Evolutionary conservation across 371 early-diverging fungal species (phyloP).

Genomic region (Cokeromyces recurvatus): DNA sequence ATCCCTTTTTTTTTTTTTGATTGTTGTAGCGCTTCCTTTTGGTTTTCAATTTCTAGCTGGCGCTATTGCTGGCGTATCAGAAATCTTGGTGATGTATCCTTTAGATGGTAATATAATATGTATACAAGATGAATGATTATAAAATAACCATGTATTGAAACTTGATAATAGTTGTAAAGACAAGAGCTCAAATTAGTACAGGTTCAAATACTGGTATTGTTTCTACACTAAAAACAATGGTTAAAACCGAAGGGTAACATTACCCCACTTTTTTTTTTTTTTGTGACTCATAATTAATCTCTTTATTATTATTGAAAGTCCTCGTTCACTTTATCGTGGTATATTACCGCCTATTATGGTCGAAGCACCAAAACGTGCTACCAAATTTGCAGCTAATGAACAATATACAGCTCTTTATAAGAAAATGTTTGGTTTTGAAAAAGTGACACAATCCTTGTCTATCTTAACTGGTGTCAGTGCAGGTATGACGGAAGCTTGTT

Average conservation of each 20-base stretch:
- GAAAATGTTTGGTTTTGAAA: slow-evolving; percentile 63
- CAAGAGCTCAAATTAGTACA: slow-evolving; percentile 93
- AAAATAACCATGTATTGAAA: not conserved
- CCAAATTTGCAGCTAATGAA: slow-evolving; percentile 95
- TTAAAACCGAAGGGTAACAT: slow-evolving; percentile 85
- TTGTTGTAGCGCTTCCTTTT: slow-evolving; percentile 74
- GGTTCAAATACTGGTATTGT: slow-evolving; percentile 44
- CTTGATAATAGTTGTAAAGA: slow-evolving; percentile 77
- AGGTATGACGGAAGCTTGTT: slow-evolving; percentile 88
- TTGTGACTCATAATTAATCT: slow-evolving; percentile 4
- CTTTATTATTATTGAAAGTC: slow-evolving; percentile 26
- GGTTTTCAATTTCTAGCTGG: slow-evolving; percentile 88
- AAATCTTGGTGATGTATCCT: slow-evolving; percentile 97
- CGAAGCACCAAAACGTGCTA: slow-evolving; percentile 97
- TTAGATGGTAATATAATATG: slow-evolving; percentile 68
- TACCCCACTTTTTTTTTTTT: slow-evolving; percentile 11
- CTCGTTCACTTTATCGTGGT: slow-evolving; percentile 86
- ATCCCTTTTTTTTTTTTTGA: not conserved
- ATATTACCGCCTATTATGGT: slow-evolving; percentile 95
- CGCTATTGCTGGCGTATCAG: slow-evolving; percentile 94
- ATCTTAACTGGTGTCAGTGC: slow-evolving; percentile 91
- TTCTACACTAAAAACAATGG: slow-evolving; percentile 59
- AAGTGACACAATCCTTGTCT: slow-evolving; percentile 72
- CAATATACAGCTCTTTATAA: slow-evolving; percentile 74
- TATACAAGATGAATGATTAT: not conserved